A percentile compares a stretch with the other conserved stretches of the same genome.
phyloP scores from a whole-genome alignment of 1,284 basidiomycete species.

The Cutaneotrichosporon sp. region DNA sequence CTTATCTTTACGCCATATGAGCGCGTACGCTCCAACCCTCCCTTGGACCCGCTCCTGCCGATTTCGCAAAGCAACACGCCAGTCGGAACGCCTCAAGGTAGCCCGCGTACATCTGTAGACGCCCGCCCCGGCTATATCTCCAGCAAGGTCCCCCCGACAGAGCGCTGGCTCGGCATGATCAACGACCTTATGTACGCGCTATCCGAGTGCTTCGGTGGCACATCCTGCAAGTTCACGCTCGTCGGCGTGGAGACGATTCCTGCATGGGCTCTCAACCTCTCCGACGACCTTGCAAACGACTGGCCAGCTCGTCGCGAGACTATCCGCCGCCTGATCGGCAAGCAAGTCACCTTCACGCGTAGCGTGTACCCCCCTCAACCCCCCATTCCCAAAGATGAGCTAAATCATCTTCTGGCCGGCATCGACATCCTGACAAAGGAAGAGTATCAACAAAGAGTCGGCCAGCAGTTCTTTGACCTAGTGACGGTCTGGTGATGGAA shows the following conservation, averaged over 20 bases:
- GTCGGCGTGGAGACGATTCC: conserved; percentile 3
- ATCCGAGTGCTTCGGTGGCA: conserved; percentile 1
- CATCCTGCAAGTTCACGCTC: background rate
- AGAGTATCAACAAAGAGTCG: background rate
- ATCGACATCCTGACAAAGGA: conserved; percentile 1
- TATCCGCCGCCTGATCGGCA: conserved; percentile 1
- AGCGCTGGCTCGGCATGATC: conserved; percentile 1
- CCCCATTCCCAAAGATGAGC: background rate
- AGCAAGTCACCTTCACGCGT: conserved; percentile 3
- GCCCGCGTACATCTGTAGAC: background rate
- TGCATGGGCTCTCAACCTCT: background rate
- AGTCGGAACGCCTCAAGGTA: background rate
- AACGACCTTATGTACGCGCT: conserved; percentile 4
- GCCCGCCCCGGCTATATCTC: background rate
- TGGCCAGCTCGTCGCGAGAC: background rate
- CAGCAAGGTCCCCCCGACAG: background rate
- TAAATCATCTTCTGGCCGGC: background rate
- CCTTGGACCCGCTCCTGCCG: background rate
- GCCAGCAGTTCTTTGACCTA: background rate
- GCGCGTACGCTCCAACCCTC: background rate
- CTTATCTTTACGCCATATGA: conserved; percentile 4
- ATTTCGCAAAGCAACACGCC: background rate
- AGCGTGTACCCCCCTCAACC: conserved; percentile 4
- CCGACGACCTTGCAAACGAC: background rate
- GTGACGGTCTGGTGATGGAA: conserved; percentile 1